Evolutionary conservation across 768 basidiomycete genomes (phyloP).

Genomic region (Naganishia antarctica): DNA sequence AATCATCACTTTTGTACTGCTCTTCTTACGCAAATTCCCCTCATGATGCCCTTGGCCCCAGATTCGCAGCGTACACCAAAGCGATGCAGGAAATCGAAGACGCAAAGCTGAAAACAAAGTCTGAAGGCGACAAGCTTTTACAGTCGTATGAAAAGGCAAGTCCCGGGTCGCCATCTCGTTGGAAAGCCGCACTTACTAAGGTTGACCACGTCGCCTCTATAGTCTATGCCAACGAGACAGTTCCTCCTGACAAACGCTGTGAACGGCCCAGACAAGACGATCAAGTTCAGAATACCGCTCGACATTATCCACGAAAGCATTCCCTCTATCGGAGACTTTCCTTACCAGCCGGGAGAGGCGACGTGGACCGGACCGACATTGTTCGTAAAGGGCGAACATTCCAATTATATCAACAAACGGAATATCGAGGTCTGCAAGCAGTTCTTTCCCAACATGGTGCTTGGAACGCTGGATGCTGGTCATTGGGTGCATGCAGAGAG

Average conservation of each 20-base stretch:
- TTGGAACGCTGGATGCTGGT: constrained; percentile 66
- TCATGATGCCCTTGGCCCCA: constrained; percentile 23
- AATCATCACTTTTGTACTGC: background rate
- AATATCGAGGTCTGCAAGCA: constrained; percentile 60
- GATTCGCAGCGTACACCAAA: constrained; percentile 61
- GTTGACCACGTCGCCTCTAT: background rate
- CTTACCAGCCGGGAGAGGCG: constrained; percentile 56
- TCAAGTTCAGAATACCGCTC: constrained; percentile 72
- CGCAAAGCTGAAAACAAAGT: constrained; percentile 58
- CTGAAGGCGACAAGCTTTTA: constrained; percentile 67
- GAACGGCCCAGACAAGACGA: constrained; percentile 48
- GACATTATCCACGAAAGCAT: constrained; percentile 61
- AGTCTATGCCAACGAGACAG: constrained; percentile 71
- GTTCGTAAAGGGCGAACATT: constrained; percentile 73
- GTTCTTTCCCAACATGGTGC: constrained; percentile 67
- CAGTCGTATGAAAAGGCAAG: constrained; percentile 61
- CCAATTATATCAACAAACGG: constrained; percentile 70
- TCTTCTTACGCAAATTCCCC: no score
- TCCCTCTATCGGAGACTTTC: constrained; percentile 71
- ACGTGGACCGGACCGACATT: constrained; percentile 62
- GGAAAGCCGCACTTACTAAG: background rate
- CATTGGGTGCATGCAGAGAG: constrained; percentile 92
- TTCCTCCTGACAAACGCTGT: constrained; percentile 81
- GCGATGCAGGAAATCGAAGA: constrained; percentile 71
- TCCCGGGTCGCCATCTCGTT: constrained; percentile 13